A percentile compares a stretch with the other conserved stretches of the same genome.
phyloP scores from a whole-genome alignment of 2,329 filamentous ascomycete species.

The Akanthomyces dipterigenus region DNA sequence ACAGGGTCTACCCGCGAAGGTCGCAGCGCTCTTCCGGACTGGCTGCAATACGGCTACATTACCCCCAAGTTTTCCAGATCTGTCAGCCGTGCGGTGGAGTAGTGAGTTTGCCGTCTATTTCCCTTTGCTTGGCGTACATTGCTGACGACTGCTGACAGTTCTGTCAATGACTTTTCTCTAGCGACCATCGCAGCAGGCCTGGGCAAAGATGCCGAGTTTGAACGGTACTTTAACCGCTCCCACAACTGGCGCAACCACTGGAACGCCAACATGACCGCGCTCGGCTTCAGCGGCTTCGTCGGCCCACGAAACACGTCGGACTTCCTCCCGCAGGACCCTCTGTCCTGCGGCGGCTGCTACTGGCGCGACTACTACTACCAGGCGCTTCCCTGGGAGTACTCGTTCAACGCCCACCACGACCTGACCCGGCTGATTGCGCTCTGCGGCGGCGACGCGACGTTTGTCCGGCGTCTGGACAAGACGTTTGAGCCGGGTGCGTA shows the following conservation, averaged over 20 bases:
- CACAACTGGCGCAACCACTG: constrained; percentile 68
- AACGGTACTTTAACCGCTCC: constrained; percentile 55
- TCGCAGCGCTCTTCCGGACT: constrained; percentile 62
- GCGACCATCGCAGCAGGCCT: constrained; percentile 58
- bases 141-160: constrained; percentile 20
- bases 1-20: constrained; percentile 62
- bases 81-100: constrained; percentile 60
- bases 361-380: constrained; percentile 56
- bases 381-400: constrained; percentile 58
- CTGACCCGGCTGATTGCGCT: constrained; percentile 46
- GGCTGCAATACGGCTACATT: constrained; percentile 58
- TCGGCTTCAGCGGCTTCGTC: constrained; percentile 59
- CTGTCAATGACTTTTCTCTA: constrained; percentile 61
- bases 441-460: constrained; percentile 47
- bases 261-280: constrained; percentile 50
- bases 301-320: constrained; percentile 50
- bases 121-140: not conserved
- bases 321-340: constrained; percentile 49
- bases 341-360: constrained; percentile 57
- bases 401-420: constrained; percentile 64
- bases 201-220: constrained; percentile 40
- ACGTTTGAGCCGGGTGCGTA: constrained; percentile 49
- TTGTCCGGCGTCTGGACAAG: constrained; percentile 52
- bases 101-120: constrained; percentile 29
- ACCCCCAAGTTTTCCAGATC: constrained; percentile 55